Evolutionary conservation across 2,329 filamentous ascomycete species (phyloP), one percentile per base, ranked within the genome.

Genomic region (Microdochium paspali): DNA sequence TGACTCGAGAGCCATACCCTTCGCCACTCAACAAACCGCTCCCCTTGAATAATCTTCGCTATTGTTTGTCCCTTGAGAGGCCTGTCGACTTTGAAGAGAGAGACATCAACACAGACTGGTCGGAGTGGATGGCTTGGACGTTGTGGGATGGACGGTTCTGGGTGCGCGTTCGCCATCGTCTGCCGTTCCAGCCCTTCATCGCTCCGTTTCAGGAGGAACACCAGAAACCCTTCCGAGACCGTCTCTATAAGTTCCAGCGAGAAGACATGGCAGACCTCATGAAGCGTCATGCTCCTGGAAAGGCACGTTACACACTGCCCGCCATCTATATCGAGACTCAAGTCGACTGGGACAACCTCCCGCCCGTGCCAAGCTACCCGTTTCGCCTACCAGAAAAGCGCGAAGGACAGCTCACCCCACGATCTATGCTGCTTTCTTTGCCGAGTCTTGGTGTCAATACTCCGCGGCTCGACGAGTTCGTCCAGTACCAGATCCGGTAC

Each of bases 121-220:
- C 54, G 2, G 4, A n/a, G 3, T 66, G 63, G 65, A 50, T 48
- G 30, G 51, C 46, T 1, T 70, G 68, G 63, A 50, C 54, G 44
- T 59, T 75, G 47, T 85, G 73, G 65, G 81, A 85, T 59, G 76
- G 78, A 0, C 76, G 81, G 2, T 84, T 74, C 61, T 85, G 81
- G 81, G 61, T 83, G 15, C 67, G 71, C 15, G 47, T 80, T 10
- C 61, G 62, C 20, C 63, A 69, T 44, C 68, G 70, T 4, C 61
- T 71, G 6, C 68, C 68, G 3, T 65, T 65, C 45, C 58, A 59
- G 13, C 62, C 76, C 15, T 58, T 64, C 18, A 51, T 80, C 2
- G 66, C 66, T 28, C 77, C 77, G 0, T 73, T 76, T 53, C 58
- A 65, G 2, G 52, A 56, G 1, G 65, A 66, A 28, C 61, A 73